Percentiles rank a stretch among this genome's conserved stretches.
These are phyloP conservation scores for Reticulascus tulasneorum DNA, from an alignment of 2,329 filamentous ascomycete species.

Conservation along the genomic window DNA sequence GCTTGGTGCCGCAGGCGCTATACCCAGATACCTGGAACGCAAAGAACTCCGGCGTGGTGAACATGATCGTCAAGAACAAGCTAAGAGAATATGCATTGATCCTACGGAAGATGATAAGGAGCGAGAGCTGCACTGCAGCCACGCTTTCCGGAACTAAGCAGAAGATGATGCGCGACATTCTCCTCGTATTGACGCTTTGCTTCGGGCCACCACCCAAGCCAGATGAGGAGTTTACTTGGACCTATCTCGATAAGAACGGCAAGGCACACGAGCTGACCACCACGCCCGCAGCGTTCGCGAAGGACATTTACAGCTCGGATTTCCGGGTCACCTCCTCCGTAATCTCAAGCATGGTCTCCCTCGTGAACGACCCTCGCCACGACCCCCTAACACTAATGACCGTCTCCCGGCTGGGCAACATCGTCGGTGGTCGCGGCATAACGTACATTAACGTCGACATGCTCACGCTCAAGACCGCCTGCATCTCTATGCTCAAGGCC, in stretches of 20 bases:
- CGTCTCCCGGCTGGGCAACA: conserved; percentile 75
- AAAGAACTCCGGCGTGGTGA: conserved; percentile 64
- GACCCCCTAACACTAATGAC: conserved; percentile 68
- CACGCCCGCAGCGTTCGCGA: conserved; percentile 69
- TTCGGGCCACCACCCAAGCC: conserved; percentile 74
- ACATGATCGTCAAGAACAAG: conserved; percentile 74
- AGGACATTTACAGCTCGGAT: conserved; percentile 58
- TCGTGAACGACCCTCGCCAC: conserved; percentile 84
- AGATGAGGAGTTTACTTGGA: conserved; percentile 70
- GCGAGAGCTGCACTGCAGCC: conserved; percentile 25
- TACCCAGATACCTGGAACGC: conserved; percentile 84
- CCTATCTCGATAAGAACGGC: conserved; percentile 67
- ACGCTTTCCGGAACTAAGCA: conserved; percentile 55
- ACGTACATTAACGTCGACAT: conserved; percentile 84
- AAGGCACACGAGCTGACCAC: conserved; percentile 58
- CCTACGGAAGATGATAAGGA: conserved; percentile 54
- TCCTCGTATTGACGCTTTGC: conserved; percentile 75
- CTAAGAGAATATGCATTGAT: conserved; percentile 79
- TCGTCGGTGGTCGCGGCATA: conserved; percentile 70
- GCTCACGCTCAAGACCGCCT: conserved; percentile 64
- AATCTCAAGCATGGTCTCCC: conserved; percentile 68
- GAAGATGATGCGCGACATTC: conserved; percentile 74
- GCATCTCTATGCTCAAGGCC: conserved; percentile 72
- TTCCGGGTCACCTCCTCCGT: conserved; percentile 56
- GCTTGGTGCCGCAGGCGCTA: conserved; percentile 74